Evolutionary conservation across 345 rosid genomes (phyloP).

Genomic region (Gynandropsis gynandra): DNA sequence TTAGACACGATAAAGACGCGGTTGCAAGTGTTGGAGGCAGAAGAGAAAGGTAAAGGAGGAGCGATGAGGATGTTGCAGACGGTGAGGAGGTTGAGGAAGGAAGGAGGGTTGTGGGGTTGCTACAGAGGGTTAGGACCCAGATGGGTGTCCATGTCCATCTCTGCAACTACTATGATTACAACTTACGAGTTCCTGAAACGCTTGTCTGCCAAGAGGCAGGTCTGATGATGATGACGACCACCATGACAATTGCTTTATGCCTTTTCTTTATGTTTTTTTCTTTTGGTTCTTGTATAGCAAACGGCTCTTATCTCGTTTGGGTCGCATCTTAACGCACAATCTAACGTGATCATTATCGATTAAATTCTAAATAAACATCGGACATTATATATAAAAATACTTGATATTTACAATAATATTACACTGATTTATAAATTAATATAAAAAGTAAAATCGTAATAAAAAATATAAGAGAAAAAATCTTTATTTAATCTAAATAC

Average conservation of each 20-base stretch:
- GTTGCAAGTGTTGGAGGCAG: conserved; percentile 70
- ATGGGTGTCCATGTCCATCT: conserved; percentile 89
- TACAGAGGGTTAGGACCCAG: conserved; percentile 89
- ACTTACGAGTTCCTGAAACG: conserved; percentile 81
- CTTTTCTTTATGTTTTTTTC: conserved; percentile 1
- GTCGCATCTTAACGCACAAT: no score
- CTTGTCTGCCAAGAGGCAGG: conserved; percentile 54
- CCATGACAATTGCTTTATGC: no score
- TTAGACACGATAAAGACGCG: conserved; percentile 81
- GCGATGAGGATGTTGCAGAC: conserved; percentile 58
- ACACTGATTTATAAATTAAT: no score
- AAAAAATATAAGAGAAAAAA: no score
- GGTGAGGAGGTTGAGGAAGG: conserved; percentile 48
- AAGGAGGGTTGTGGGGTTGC: conserved; percentile 75
- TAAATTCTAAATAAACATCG: no score
- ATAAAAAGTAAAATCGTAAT: no score
- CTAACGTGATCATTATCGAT: no score
- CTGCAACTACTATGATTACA: conserved; percentile 84
- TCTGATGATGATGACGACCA: conserved; percentile 6
- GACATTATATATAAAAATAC: no score
- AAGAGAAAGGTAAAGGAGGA: conserved; percentile 52
- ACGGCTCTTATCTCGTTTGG: no score
- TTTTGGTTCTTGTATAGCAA: no score
- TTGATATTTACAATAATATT: no score
- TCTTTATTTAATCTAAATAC: no score